Percentiles rank a stretch among this genome's conserved stretches.
Evolutionary conservation across 2,329 filamentous ascomycete species (phyloP).

Genomic region (Aspergillus udagawae): DNA sequence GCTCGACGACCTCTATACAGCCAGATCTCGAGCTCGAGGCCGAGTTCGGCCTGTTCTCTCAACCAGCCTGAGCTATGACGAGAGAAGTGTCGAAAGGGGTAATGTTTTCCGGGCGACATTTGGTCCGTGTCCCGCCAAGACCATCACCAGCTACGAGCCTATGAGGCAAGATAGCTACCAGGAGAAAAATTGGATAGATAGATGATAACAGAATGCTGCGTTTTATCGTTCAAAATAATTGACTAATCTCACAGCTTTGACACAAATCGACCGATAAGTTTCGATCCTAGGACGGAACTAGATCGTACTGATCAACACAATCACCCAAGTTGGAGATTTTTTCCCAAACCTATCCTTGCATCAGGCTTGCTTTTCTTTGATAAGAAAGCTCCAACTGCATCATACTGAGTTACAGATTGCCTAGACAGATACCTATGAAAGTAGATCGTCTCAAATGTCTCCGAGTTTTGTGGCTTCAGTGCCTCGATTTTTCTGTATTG

Average conservation of each 20-base stretch:
- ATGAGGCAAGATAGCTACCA: neutral
- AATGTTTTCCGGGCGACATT: constrained; percentile 14
- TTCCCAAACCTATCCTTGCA: neutral
- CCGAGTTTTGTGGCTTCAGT: neutral
- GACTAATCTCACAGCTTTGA: too few species aligned
- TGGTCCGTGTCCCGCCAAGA: constrained; percentile 3
- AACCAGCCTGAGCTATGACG: constrained; percentile 5
- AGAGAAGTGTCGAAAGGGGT: constrained; percentile 16
- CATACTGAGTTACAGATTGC: neutral
- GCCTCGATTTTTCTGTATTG: neutral
- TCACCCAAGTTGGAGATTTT: neutral
- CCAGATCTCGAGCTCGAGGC: neutral
- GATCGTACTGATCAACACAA: neutral
- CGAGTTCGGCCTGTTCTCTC: neutral
- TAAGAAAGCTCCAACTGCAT: neutral
- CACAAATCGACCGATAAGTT: neutral
- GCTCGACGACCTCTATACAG: neutral
- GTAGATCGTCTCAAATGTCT: neutral
- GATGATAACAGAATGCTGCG: neutral
- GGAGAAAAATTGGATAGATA: too few species aligned
- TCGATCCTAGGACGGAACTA: neutral
- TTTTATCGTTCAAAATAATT: too few species aligned
- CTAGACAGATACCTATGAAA: neutral
- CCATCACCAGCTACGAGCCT: neutral
- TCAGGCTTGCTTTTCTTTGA: neutral